A percentile compares a stretch with the other conserved stretches of the same genome.
Evolutionary conservation across 2,329 filamentous ascomycete genomes (phyloP).

Genomic region (Trichoderma koningiopsis): DNA sequence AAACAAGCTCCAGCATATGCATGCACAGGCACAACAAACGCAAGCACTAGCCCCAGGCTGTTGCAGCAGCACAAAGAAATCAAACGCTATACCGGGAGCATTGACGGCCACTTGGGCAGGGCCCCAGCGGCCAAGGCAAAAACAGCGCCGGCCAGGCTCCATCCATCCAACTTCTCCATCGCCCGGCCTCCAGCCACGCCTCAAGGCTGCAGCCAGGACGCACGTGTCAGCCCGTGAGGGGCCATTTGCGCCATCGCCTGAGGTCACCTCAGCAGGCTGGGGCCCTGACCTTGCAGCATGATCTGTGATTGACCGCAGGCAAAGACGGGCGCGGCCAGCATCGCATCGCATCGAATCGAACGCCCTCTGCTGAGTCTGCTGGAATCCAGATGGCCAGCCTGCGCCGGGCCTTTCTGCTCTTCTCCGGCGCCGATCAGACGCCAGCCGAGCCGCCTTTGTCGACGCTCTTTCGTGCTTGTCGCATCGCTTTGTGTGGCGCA

Average conservation of each 20-base stretch:
- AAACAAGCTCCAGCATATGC: background rate
- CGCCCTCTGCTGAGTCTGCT: background rate
- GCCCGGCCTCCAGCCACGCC: constrained; percentile 11
- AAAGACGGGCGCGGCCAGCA: background rate
- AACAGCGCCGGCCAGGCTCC: background rate
- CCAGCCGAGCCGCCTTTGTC: background rate
- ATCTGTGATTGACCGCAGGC: background rate
- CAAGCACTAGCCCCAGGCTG: background rate
- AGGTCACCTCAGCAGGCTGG: constrained; percentile 18
- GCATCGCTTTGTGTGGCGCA: constrained; percentile 2
- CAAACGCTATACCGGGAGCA: background rate
- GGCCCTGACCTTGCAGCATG: constrained; percentile 19
- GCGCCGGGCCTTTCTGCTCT: background rate
- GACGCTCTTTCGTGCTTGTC: background rate
- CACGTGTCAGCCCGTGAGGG: constrained; percentile 40
- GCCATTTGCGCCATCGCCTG: constrained; percentile 26
- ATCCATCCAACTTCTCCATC: background rate
- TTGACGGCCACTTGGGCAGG: background rate
- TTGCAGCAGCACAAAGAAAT: background rate
- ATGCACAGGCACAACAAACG: background rate
- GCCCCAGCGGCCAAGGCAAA: background rate
- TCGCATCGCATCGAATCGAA: background rate
- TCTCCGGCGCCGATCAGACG: background rate
- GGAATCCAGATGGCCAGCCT: constrained; percentile 19
- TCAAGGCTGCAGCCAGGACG: constrained; percentile 30